Evolutionary conservation across 306 rosid species (phyloP).

Genomic region (Adenanthera pavonina): DNA sequence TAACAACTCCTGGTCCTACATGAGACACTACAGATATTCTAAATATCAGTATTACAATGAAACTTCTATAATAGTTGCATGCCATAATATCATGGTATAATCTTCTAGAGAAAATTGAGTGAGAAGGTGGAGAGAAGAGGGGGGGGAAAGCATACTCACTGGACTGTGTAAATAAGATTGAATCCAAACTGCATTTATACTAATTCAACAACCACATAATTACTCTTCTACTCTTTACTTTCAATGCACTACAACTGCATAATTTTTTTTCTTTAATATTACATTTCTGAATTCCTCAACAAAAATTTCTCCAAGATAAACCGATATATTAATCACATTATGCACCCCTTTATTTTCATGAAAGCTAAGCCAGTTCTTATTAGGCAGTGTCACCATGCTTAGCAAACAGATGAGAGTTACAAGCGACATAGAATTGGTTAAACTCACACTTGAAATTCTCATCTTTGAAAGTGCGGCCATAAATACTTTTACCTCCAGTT

Average conservation of each 20-base stretch:
- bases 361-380: neutral
- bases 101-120: neutral
- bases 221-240: neutral
- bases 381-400: neutral
- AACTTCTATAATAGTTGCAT: neutral
- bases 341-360: neutral
- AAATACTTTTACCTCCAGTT: conserved; percentile 95
- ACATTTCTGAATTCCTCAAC: neutral
- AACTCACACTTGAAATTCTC: conserved; percentile 92
- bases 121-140: neutral
- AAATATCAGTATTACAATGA: conserved; percentile 23
- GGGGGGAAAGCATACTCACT: neutral
- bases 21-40: conserved; percentile 67
- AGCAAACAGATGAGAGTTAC: neutral
- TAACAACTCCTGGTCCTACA: conserved; percentile 83
- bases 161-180: neutral
- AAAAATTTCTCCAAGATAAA: neutral
- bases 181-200: neutral
- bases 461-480: conserved; percentile 94
- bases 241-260: neutral
- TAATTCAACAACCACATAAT: neutral
- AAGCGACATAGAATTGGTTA: conserved; percentile 23
- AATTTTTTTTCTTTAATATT: neutral
- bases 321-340: neutral
- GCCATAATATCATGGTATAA: neutral